phyloP scores from a whole-genome alignment of 2,329 filamentous ascomycete species.

The Colletotrichum destructivum region DNA sequence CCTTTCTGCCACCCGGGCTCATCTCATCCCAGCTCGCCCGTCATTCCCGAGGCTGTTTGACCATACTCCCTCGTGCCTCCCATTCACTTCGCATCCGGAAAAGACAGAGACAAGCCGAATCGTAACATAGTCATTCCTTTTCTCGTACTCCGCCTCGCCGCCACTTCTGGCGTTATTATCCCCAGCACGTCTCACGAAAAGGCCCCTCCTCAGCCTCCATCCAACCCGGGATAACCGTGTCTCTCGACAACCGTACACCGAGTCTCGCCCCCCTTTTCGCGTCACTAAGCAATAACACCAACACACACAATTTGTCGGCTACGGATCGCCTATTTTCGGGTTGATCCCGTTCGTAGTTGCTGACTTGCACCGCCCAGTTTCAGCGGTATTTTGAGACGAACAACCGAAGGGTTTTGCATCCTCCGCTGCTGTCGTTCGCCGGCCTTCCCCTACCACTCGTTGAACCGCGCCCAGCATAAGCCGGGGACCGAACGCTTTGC shows the following conservation, averaged over 20 bases:
- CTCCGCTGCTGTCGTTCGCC: slow-evolving; percentile 29
- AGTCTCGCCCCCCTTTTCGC: slow-evolving; percentile 27
- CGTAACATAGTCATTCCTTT: slow-evolving; percentile 24
- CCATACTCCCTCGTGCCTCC: slow-evolving; percentile 23
- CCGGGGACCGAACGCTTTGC: slow-evolving; percentile 33
- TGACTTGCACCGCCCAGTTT: slow-evolving; percentile 44
- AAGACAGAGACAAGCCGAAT: slow-evolving; percentile 6
- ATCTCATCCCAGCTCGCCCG: slow-evolving; percentile 19
- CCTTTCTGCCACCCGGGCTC: neutral
- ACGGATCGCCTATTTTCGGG: slow-evolving; percentile 29
- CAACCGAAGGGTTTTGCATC: slow-evolving; percentile 29
- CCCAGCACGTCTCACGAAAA: slow-evolving; percentile 29
- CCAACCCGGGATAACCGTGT: slow-evolving; percentile 37
- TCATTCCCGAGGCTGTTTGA: slow-evolving; percentile 34
- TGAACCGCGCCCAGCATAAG: slow-evolving; percentile 4
- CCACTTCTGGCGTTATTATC: slow-evolving; percentile 14
- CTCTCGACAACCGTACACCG: slow-evolving; percentile 20
- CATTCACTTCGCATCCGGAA: slow-evolving; percentile 13
- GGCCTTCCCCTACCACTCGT: slow-evolving; percentile 23
- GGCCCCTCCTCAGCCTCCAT: slow-evolving; percentile 9
- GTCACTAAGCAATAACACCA: slow-evolving; percentile 7
- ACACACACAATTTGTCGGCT: slow-evolving; percentile 29
- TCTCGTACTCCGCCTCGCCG: slow-evolving; percentile 27
- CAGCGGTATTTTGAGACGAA: slow-evolving; percentile 42
- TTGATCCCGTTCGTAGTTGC: slow-evolving; percentile 29